These are phyloP conservation scores for Epicoccum sorghinum DNA, from an alignment of 2,329 filamentous ascomycete genomes.

Conservation along the genomic window DNA sequence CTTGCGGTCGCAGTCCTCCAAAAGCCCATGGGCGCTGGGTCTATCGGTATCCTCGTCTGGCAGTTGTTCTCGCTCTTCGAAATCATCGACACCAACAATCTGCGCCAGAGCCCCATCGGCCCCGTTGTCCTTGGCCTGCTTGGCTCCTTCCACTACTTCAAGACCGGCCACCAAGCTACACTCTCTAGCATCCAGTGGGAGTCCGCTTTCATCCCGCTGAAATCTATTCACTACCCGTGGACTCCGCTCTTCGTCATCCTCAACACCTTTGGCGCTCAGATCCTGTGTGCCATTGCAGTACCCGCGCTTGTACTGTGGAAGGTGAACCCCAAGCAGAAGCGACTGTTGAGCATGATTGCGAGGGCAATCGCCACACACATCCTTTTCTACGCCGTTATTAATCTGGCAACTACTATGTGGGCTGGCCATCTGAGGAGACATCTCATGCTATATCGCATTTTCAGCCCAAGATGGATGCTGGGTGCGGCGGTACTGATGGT, in stretches of 20 bases:
- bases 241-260: constrained; percentile 78
- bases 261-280: constrained; percentile 89
- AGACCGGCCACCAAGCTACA: constrained; percentile 92
- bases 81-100: constrained; percentile 65
- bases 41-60: constrained; percentile 81
- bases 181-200: constrained; percentile 95
- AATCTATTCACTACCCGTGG: constrained; percentile 86
- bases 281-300: constrained; percentile 78
- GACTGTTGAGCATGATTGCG: constrained; percentile 70
- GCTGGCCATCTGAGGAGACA: constrained; percentile 86
- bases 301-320: constrained; percentile 91
- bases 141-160: constrained; percentile 95
- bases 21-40: constrained; percentile 92
- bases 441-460: constrained; percentile 95
- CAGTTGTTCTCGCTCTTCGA: constrained; percentile 81
- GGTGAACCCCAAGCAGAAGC: constrained; percentile 71
- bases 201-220: constrained; percentile 86
- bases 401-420: constrained; percentile 87
- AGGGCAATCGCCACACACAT: constrained; percentile 76
- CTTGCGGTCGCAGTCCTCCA: constrained; percentile 79
- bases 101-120: constrained; percentile 74
- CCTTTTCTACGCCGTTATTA: constrained; percentile 81
- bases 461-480: constrained; percentile 88
- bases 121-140: constrained; percentile 86
- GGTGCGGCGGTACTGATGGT: constrained; percentile 73